Percentiles rank a stretch among this genome's conserved stretches.
Conservation (phyloP, 768 basidiomycete species). For the Hemileccinum rubropunctum region DNA sequence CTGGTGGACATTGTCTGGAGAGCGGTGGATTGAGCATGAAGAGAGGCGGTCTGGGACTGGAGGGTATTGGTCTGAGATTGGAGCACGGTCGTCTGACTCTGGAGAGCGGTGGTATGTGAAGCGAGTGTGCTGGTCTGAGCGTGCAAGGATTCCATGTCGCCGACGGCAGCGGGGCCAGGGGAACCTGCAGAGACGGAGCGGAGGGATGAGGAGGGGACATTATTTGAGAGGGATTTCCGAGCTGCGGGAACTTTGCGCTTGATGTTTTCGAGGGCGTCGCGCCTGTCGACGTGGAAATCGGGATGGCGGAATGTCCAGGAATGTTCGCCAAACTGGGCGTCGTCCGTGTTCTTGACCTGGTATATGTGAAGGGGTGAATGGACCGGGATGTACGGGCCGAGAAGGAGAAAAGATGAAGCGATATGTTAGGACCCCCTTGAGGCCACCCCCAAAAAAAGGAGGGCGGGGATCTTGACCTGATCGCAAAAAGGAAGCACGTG, state of each 20-base stretch:
- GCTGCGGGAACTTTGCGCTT: slow-evolving; percentile 54
- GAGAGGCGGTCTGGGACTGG: slow-evolving; percentile 28
- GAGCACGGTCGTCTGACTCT: slow-evolving; percentile 27
- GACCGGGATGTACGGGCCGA: slow-evolving; percentile 4
- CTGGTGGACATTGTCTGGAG: slow-evolving; percentile 32
- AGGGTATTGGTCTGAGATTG: slow-evolving; percentile 30
- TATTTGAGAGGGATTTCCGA: slow-evolving; percentile 28
- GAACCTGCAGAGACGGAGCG: slow-evolving; percentile 26
- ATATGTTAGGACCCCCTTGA: slow-evolving; percentile 4
- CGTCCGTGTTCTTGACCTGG: slow-evolving; percentile 81
- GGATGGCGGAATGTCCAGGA: slow-evolving; percentile 54
- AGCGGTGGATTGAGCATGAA: slow-evolving; percentile 35
- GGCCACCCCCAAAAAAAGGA: slow-evolving; percentile 11
- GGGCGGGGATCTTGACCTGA: slow-evolving; percentile 10
- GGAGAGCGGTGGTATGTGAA: slow-evolving; percentile 30
- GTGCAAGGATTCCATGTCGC: slow-evolving; percentile 29
- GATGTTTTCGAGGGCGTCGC: slow-evolving; percentile 60
- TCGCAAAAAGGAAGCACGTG: slow-evolving; percentile 8
- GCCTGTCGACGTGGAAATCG: slow-evolving; percentile 50
- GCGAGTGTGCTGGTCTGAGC: slow-evolving; percentile 27
- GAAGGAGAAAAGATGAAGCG: neutral
- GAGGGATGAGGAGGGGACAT: slow-evolving; percentile 28
- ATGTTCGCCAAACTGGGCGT: slow-evolving; percentile 65
- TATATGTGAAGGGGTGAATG: neutral
- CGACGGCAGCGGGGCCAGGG: slow-evolving; percentile 21